Evolutionary conservation across 768 basidiomycete species (phyloP).

Genomic region (Hypholoma fasciculare): DNA sequence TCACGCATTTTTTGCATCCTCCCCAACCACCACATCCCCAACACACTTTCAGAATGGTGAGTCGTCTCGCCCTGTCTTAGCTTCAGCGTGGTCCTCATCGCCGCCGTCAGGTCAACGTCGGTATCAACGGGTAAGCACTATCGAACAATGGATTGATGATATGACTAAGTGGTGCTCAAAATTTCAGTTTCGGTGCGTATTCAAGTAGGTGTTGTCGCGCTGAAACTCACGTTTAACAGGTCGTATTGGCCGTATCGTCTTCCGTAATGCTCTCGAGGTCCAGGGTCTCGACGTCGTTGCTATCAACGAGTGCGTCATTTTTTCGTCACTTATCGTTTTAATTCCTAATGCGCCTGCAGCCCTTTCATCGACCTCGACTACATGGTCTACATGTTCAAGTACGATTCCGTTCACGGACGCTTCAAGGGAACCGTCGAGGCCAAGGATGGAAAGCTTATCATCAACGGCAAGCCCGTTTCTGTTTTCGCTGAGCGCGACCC

Average conservation of each 20-base stretch:
- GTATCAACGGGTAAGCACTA: constrained; percentile 85
- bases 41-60: constrained; percentile 23
- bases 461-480: constrained; percentile 75
- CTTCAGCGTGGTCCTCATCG: neutral
- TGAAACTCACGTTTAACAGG: constrained; percentile 47
- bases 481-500: constrained; percentile 90
- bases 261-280: constrained; percentile 86
- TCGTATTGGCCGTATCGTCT: constrained; percentile 99
- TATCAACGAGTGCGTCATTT: constrained; percentile 82
- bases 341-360: constrained; percentile 40
- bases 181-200: constrained; percentile 71
- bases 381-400: constrained; percentile 99
- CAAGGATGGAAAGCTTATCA: constrained; percentile 87
- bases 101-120: constrained; percentile 70
- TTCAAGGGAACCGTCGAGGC: constrained; percentile 83
- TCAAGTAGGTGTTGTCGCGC: neutral
- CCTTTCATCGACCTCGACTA: constrained; percentile 97
- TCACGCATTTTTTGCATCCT: constrained; percentile 14
- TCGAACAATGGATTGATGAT: neutral
- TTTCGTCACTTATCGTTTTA: neutral
- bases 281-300: constrained; percentile 84
- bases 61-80: constrained; percentile 1
- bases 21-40: constrained; percentile 6
- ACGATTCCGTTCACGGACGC: constrained; percentile 89
- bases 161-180: constrained; percentile 10